Percentiles rank a stretch among this genome's conserved stretches.
Evolutionary conservation across 352 stramenopile species (phyloP).

Genomic region (Hyaloperonospora arabidopsidis): DNA sequence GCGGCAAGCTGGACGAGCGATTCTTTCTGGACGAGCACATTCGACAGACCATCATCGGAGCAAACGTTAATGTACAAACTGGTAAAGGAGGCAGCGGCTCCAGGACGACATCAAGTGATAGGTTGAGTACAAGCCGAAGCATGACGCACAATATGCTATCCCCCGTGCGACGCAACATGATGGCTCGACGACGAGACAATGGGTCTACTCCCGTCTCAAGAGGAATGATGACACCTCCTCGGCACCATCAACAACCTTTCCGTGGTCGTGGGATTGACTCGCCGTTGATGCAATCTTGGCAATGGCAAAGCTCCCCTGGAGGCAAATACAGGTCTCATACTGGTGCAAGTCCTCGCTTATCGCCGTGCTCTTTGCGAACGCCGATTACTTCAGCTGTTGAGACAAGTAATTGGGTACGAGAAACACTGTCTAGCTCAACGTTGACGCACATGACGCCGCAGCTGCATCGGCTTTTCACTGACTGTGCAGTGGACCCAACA

Average conservation of each 20-base stretch:
- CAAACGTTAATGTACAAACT: constrained; percentile 6
- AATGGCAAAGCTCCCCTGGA: constrained; percentile 55
- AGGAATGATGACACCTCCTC: constrained; percentile 33
- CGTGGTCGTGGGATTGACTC: constrained; percentile 21
- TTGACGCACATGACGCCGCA: constrained; percentile 34
- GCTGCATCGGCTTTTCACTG: constrained; percentile 51
- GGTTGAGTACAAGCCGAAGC: constrained; percentile 9
- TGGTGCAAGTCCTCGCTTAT: constrained; percentile 29
- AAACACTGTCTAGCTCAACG: constrained; percentile 38
- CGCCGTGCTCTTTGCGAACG: constrained; percentile 48
- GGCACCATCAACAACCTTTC: constrained; percentile 22
- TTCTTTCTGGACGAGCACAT: constrained; percentile 38
- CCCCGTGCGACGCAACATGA: constrained; percentile 31
- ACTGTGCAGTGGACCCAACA: constrained; percentile 47
- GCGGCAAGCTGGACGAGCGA: constrained; percentile 51
- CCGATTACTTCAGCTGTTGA: constrained; percentile 74
- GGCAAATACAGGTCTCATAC: constrained; percentile 9
- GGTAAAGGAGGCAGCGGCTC: constrained; percentile 9
- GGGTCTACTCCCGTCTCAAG: constrained; percentile 8
- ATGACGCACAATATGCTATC: constrained; percentile 25
- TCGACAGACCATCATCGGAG: constrained; percentile 32
- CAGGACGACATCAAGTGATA: constrained; percentile 16
- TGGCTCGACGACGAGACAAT: constrained; percentile 28
- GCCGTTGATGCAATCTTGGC: constrained; percentile 42
- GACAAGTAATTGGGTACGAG: constrained; percentile 76